These are phyloP conservation scores for Scutellaria barbata DNA, from an alignment of 257 asterid species.

Conservation along the genomic window DNA sequence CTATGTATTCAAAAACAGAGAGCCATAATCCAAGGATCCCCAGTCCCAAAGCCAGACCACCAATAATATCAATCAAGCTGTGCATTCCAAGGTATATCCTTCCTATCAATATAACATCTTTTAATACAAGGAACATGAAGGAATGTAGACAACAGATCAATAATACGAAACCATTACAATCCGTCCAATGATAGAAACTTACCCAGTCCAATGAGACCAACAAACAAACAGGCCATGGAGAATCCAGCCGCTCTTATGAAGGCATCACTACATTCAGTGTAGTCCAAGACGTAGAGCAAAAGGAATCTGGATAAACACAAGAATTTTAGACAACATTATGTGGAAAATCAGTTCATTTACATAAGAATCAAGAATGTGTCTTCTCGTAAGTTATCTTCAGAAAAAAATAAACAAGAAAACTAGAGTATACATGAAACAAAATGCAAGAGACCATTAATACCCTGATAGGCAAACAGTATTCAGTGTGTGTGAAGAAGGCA, in stretches of 20 bases:
- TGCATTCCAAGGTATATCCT: slow-evolving; percentile 98
- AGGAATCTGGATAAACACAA: slow-evolving; percentile 63
- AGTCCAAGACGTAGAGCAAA: slow-evolving; percentile 64
- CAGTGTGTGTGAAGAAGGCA: slow-evolving; percentile 95
- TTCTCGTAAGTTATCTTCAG: slow-evolving; percentile 2
- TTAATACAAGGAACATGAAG: slow-evolving; percentile 27
- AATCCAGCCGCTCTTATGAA: slow-evolving; percentile 49
- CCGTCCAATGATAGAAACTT: slow-evolving; percentile 31
- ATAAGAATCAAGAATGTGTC: background rate
- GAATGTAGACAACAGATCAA: slow-evolving; percentile 18
- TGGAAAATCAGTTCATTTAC: background rate
- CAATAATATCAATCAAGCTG: slow-evolving; percentile 79
- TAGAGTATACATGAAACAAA: background rate
- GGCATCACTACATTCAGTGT: slow-evolving; percentile 45
- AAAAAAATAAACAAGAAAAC: background rate
- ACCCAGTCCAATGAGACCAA: slow-evolving; percentile 78
- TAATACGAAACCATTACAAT: slow-evolving; percentile 15
- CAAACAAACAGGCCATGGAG: slow-evolving; percentile 55
- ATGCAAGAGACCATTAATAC: slow-evolving; percentile 44
- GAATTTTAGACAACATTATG: slow-evolving; percentile 17
- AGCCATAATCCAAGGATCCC: slow-evolving; percentile 82
- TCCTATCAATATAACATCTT: slow-evolving; percentile 49
- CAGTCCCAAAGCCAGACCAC: slow-evolving; percentile 75
- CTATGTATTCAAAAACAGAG: slow-evolving; percentile 60
- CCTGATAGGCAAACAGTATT: slow-evolving; percentile 95